Conservation (phyloP, 148 eudicot genomes). For the Rhododendron mucronatum region DNA sequence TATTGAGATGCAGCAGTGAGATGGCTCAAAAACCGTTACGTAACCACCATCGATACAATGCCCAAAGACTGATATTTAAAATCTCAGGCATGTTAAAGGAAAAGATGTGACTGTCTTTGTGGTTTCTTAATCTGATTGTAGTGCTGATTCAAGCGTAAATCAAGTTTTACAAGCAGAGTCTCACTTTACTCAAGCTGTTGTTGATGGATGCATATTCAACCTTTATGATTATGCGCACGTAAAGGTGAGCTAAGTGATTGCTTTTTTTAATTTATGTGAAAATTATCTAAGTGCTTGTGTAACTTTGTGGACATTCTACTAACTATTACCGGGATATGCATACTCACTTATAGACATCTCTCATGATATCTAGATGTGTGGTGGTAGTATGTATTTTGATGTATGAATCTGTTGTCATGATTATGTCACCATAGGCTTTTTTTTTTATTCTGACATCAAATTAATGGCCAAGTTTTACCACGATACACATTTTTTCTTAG, state of each 20-base stretch:
- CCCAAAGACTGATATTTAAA: not conserved
- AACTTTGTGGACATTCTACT: not conserved
- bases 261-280: not conserved
- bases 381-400: not conserved
- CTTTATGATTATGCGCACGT: conserved; percentile 27
- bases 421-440: not conserved
- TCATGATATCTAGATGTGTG: not conserved
- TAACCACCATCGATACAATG: too few species aligned
- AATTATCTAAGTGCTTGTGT: not conserved
- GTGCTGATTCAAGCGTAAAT: conserved; percentile 8
- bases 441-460: too few species aligned
- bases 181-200: conserved; percentile 20
- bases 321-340: too few species aligned
- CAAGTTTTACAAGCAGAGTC: conserved; percentile 23
- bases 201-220: conserved; percentile 20
- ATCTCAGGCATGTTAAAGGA: not conserved
- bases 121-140: not conserved
- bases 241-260: conserved; percentile 10
- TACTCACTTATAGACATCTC: not conserved
- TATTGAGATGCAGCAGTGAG: too few species aligned
- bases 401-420: not conserved
- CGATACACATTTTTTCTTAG: not conserved
- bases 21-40: too few species aligned
- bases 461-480: not conserved
- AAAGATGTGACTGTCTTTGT: not conserved